Base-by-base conservation (phyloP, 176 grass and related monocot genomes). In the Oryza punctata region DNA sequence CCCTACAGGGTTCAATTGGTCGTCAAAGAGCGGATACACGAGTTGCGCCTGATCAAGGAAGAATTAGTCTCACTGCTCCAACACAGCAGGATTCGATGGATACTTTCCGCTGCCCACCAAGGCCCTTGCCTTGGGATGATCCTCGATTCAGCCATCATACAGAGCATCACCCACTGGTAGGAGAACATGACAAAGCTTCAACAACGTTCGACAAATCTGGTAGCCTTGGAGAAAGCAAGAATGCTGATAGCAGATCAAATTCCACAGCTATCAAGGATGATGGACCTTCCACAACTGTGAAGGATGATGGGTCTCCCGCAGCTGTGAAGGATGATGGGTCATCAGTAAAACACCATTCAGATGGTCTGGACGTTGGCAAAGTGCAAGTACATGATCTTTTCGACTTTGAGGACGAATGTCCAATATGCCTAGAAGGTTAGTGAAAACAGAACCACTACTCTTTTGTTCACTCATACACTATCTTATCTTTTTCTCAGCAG, bases 381-480 rank as follows among this genome's bases (percentile, higher is more conserved):
- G 68, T 41, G 32, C 37, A 82, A 41, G 23, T 54, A 12, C 35
- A 9, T 87, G 79, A 72, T 79, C 75, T 69, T 49, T 81, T 69
- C 13, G 91, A 96, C 30, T 63, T 63, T 12, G 91, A 89, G 79
- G 83, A 91, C 86, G 91, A 91, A 26, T 96, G 94, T 84, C 91
- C 91, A 27, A 85, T 91, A 52, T 96, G 94, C 87, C 83, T 93
- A 76, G 94, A 96, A 89, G 94, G 94, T 93, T 54, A 32, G 67
- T 52, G 32, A 78, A 74, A 84, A 65, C 63, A 85, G 1, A 67
- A 46, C 69, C 68, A 59, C 16, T 25, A 6, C 28, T 40, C n/a
- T 67, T 3, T 46, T 74, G 63, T 57, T 79, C 7, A 33, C 9
- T 67, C 41, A 61, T 72, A 13, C 59, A 32, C 12, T 6, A 35